phyloP scores from a whole-genome alignment of 2,329 filamentous ascomycete species.

The Calycina herbarum region DNA sequence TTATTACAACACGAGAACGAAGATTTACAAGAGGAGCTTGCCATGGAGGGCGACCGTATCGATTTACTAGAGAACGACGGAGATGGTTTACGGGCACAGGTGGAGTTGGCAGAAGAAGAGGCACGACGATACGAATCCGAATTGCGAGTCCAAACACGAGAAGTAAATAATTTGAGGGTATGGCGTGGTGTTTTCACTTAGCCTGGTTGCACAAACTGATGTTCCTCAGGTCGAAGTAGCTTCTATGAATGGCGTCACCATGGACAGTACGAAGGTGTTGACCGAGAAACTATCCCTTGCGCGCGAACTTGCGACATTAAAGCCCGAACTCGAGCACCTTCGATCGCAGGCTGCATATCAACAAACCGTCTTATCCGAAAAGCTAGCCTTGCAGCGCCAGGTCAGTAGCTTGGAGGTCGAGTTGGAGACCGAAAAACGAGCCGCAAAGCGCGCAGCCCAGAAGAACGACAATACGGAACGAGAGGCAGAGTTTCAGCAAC shows the following conservation, averaged over 20 bases:
- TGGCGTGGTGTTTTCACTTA: slow-evolving; percentile 12
- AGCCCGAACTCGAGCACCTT: slow-evolving; percentile 63
- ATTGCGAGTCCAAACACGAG: slow-evolving; percentile 50
- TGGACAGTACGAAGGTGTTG: slow-evolving; percentile 70
- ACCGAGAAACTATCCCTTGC: slow-evolving; percentile 63
- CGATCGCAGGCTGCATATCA: slow-evolving; percentile 59
- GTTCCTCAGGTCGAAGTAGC: slow-evolving; percentile 64
- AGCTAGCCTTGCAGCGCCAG: slow-evolving; percentile 76
- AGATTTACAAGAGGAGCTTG: slow-evolving; percentile 62
- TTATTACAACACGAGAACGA: slow-evolving; percentile 76
- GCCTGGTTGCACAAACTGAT: background rate
- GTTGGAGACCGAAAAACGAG: slow-evolving; percentile 78
- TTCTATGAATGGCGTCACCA: slow-evolving; percentile 64
- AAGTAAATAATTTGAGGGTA: slow-evolving; percentile 58
- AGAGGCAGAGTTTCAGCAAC: slow-evolving; percentile 44
- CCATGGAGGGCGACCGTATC: slow-evolving; percentile 59
- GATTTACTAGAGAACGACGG: slow-evolving; percentile 52
- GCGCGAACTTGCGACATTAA: slow-evolving; percentile 58
- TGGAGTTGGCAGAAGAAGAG: slow-evolving; percentile 47
- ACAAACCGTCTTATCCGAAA: slow-evolving; percentile 72
- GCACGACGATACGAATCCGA: slow-evolving; percentile 38
- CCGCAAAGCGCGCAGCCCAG: slow-evolving; percentile 56
- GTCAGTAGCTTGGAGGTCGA: slow-evolving; percentile 76
- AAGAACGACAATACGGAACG: slow-evolving; percentile 44
- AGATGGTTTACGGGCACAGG: slow-evolving; percentile 48